Evolutionary conservation across 2,329 filamentous ascomycete genomes (phyloP).

Genomic region (Aspergillus puulaauensis): DNA sequence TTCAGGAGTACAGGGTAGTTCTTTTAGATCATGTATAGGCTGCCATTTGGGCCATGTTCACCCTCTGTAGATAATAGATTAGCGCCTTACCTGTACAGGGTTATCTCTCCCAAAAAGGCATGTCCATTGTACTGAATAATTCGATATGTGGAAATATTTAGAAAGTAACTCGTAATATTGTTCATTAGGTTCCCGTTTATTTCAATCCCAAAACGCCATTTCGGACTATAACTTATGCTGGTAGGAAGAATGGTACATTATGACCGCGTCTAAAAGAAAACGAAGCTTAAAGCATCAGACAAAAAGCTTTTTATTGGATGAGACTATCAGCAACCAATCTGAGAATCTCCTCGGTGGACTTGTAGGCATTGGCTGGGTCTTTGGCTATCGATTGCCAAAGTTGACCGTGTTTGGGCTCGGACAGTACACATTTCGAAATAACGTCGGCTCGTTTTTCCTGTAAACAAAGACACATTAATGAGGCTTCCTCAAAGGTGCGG

Average conservation of each 20-base stretch:
- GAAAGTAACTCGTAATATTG: neutral
- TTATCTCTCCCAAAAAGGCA: no score
- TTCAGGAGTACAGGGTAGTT: neutral
- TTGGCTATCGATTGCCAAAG: conserved; percentile 85
- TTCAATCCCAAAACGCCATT: neutral
- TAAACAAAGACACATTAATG: conserved; percentile 7
- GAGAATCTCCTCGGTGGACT: conserved; percentile 75
- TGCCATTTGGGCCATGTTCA: no score
- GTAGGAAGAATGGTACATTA: neutral
- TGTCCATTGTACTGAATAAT: neutral
- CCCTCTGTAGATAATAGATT: no score
- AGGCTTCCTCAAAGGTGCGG: neutral
- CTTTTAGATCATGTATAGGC: neutral
- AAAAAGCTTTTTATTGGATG: conserved; percentile 8
- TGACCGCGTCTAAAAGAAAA: neutral
- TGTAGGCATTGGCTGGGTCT: conserved; percentile 75
- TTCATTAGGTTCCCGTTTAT: neutral
- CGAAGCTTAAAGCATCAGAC: no score
- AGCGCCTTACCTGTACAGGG: no score
- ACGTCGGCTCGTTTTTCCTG: conserved; percentile 85
- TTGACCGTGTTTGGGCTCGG: conserved; percentile 90
- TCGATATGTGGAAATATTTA: neutral
- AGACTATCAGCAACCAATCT: conserved; percentile 66
- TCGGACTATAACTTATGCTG: neutral
- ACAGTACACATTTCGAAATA: conserved; percentile 73